Base-by-base conservation (phyloP, 352 stramenopile species). In the Phytophthora citrophthora region DNA sequence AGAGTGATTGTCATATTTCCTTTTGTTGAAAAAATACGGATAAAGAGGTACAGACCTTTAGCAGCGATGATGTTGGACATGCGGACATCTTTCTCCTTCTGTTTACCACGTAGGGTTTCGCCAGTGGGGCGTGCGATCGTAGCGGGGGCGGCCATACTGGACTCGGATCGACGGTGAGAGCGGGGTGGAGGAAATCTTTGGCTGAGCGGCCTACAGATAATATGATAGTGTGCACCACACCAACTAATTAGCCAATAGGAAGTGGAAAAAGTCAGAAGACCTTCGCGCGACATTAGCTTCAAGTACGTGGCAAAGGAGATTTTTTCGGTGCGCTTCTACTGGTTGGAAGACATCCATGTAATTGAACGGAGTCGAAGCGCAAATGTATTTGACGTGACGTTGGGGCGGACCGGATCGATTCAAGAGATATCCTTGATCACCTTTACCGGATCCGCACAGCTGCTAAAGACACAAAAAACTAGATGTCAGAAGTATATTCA, bases 31-130 rank as follows among this genome's bases (percentile, higher is more conserved):
- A 34, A 34, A 34, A 31, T 10, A 31, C 10, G 16, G 18, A 20
- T 32, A 16, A 38, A 16, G 29, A 15, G 11, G 7, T 2, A 49
- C 58, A 61, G 41, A 98, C 94, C 93, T 79, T 99, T 99, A 38
- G 97, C 97, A 13, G 97, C 97, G 46, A 99, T 94, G 81, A 99
- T 99, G 79, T 99, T 99, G 62, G 88, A 98, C 63, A 97, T 98
- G 57, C 97, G 93, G 69, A 99, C 96, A 81, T 99, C 97, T 74
- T 98, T 98, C 61, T 98, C 94, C 79, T 99, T 99, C 73, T 93
- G 85, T 68, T 96, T 93, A 64, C 85, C 88, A 41, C 88, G 86
- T 41, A 94, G 77, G 15, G 84, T 96, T 66, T 96, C 88, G 64
- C 84, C 86, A 47, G 53, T 78, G 31, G 81, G 81, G 50, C 82